A percentile compares a stretch with the other conserved stretches of the same genome.
These are phyloP conservation scores for Anthracocystis walkeri DNA, from an alignment of 1,284 basidiomycete species.

Conservation along the genomic window DNA sequence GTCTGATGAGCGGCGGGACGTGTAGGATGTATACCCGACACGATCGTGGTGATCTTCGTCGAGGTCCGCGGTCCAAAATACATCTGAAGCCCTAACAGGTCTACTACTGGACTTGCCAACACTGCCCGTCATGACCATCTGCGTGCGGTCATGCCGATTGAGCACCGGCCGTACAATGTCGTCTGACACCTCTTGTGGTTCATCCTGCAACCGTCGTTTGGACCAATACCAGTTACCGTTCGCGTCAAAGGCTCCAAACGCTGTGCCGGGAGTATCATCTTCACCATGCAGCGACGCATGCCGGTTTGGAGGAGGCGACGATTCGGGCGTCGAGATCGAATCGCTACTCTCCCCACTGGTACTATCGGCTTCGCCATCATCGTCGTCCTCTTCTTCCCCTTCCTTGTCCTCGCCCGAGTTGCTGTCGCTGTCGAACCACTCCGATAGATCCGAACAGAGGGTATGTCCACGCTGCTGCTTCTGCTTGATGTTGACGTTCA, in stretches of 20 bases:
- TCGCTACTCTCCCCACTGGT: constrained; percentile 30
- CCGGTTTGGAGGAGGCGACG: constrained; percentile 19
- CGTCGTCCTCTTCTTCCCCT: not conserved
- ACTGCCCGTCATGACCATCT: constrained; percentile 25
- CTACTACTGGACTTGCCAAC: constrained; percentile 1
- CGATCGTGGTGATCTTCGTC: constrained; percentile 18
- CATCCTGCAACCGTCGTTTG: not conserved
- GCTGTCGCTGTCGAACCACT: constrained; percentile 30
- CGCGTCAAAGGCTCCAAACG: constrained; percentile 19
- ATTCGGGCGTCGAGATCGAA: constrained; percentile 26
- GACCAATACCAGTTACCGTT: constrained; percentile 32
- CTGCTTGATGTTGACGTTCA: not conserved
- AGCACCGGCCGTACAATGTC: constrained; percentile 4
- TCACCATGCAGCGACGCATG: constrained; percentile 15
- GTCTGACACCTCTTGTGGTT: not conserved
- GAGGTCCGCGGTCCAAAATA: constrained; percentile 1
- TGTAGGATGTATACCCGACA: constrained; percentile 32
- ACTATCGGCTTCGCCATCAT: constrained; percentile 30
- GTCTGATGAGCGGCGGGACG: not conserved
- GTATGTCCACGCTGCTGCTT: not conserved
- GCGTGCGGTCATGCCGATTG: constrained; percentile 25
- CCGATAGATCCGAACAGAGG: constrained; percentile 7
- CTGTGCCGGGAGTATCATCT: not conserved
- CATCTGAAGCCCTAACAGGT: not conserved
- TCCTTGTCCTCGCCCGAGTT: constrained; percentile 11